Evolutionary conservation across 768 basidiomycete genomes (phyloP).

Genomic region (Podaxis rugospora): DNA sequence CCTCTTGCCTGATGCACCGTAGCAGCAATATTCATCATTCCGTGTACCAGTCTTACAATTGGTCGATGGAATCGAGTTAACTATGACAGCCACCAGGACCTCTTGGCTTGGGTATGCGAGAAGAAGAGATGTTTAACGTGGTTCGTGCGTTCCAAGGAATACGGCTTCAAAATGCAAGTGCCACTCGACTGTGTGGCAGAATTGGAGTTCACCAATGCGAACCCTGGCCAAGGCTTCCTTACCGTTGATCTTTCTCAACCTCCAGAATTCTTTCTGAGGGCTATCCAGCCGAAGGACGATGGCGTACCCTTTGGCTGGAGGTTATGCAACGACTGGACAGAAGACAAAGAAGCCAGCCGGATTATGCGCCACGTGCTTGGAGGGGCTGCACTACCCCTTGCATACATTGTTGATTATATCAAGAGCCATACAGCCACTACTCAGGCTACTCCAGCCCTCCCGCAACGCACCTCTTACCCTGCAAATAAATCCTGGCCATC

Average conservation of each 20-base stretch:
- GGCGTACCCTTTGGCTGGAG: constrained; percentile 48
- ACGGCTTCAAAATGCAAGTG: constrained; percentile 83
- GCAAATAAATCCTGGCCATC: not conserved
- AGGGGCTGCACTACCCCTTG: constrained; percentile 59
- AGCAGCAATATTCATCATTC: constrained; percentile 69
- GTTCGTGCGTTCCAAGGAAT: constrained; percentile 72
- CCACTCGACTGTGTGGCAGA: constrained; percentile 61
- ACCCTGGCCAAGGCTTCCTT: constrained; percentile 54
- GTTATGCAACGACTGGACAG: constrained; percentile 72
- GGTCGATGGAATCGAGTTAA: constrained; percentile 76
- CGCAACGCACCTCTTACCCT: not conserved
- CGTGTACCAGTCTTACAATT: constrained; percentile 69
- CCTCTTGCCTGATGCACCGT: constrained; percentile 7
- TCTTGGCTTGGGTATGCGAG: constrained; percentile 75
- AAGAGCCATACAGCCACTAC: constrained; percentile 1
- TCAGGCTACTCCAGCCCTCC: not conserved
- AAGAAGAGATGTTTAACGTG: constrained; percentile 62
- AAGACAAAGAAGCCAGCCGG: constrained; percentile 61
- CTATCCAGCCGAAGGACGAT: constrained; percentile 23
- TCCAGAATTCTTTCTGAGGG: constrained; percentile 59
- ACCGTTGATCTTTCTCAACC: constrained; percentile 63
- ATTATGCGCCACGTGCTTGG: constrained; percentile 61
- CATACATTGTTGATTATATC: constrained; percentile 47
- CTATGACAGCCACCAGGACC: constrained; percentile 54
- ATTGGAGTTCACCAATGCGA: constrained; percentile 49